Base-by-base conservation (phyloP, 306 rosid genomes). In the Erythrophleum fordii region DNA sequence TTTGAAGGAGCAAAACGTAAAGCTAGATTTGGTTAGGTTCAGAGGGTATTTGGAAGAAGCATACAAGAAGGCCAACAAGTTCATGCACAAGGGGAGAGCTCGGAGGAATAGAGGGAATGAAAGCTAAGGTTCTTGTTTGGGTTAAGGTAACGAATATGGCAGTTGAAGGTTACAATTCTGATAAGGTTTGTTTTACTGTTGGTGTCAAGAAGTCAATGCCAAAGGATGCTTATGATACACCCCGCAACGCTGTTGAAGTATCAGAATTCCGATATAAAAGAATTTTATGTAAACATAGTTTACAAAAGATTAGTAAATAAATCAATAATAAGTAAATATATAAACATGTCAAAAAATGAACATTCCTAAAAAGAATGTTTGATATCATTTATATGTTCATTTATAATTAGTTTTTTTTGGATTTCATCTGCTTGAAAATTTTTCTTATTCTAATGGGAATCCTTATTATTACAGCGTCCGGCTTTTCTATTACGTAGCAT, bases 51-150 rank as follows among this genome's bases (percentile, higher is more conserved):
- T 82, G 68, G 61, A 84, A 48, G 56, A 67, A 59, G 85, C 80
- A 12, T 84, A 84, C 55, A n/a, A 17, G 41, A 84, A 42, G 69
- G 83, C 84, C 9, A 70, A 29, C 46, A 31, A 25, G 56, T 78
- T 84, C 22, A 77, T 81, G 84, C 20, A 69, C 20, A 73, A 5
- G 1, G 11, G 28, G 8, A 67, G 35, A 91, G 89, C 91, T 95
- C 45, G 84, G 90, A 0, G 85, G 89, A 5, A 87, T 95, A 59
- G 98, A 92, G 69, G 98, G 98, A 80, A 88, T 92, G 98, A 95
- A 95, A 87, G 92, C 97, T 0, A 92, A 95, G 84, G 97, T 89
- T 45, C 86, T 94, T 5, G 97, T 92, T 17, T 95, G 97, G 98
- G 98, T 91, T 45, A 95, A 90, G 86, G 91, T 95, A 69, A 95